These are phyloP conservation scores for Fusarium bulbicola DNA, from an alignment of 2,329 filamentous ascomycete species.

Conservation along the genomic window DNA sequence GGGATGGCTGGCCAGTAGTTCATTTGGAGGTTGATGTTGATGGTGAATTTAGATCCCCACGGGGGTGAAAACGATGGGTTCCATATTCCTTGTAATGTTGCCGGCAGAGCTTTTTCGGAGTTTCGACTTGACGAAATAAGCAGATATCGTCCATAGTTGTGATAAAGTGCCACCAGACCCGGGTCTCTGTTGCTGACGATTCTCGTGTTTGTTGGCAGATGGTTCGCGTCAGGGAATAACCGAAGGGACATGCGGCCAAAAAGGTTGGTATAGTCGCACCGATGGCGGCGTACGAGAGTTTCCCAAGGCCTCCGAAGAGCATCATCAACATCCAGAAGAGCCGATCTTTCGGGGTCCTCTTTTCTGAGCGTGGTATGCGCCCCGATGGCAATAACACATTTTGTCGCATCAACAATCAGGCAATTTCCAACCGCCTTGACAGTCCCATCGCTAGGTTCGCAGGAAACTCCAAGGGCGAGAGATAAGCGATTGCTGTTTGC, in stretches of 20 bases:
- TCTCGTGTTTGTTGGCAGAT: conserved; percentile 35
- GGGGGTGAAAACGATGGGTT: conserved; percentile 45
- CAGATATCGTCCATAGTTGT: conserved; percentile 47
- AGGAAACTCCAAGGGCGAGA: conserved; percentile 23
- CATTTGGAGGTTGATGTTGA: conserved; percentile 64
- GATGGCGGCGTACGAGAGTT: conserved; percentile 14
- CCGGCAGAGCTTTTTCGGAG: conserved; percentile 39
- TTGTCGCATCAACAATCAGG: conserved; percentile 8
- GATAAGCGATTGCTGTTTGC: conserved; percentile 31
- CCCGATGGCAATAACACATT: conserved; percentile 32
- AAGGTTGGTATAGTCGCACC: conserved; percentile 29
- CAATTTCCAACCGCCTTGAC: conserved; percentile 31
- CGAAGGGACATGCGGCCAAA: conserved; percentile 29
- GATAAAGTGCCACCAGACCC: conserved; percentile 41
- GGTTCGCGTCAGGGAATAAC: conserved; percentile 32
- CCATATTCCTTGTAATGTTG: conserved; percentile 51
- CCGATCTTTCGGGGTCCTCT: conserved; percentile 21
- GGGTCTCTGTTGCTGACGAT: conserved; percentile 34
- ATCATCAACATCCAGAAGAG: conserved; percentile 36
- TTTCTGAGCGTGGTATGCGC: conserved; percentile 39
- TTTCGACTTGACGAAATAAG: conserved; percentile 42
- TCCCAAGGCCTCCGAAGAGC: conserved; percentile 34
- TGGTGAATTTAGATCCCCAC: conserved; percentile 60
- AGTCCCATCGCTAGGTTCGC: not conserved
- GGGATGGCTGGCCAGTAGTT: conserved; percentile 58